Percentiles rank a stretch among this genome's conserved stretches.
Conservation (phyloP, 495 filamentous ascomycete species). For the Penicillium canariense region DNA sequence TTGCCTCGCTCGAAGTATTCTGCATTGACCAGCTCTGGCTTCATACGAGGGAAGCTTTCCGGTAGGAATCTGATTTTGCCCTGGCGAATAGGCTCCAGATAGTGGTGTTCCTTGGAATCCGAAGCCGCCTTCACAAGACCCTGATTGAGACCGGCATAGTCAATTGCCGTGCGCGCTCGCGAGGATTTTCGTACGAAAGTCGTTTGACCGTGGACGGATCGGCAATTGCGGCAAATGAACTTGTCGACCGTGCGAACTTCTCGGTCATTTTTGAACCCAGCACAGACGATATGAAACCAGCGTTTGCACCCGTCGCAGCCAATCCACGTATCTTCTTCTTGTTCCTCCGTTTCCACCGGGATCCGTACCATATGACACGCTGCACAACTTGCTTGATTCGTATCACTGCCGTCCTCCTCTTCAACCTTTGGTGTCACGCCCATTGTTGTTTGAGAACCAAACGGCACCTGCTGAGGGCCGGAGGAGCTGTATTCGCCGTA, state of each 20-base stretch:
- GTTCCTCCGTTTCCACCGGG: conserved; percentile 43
- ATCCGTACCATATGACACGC: conserved; percentile 51
- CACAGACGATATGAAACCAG: conserved; percentile 74
- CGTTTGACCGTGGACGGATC: conserved; percentile 59
- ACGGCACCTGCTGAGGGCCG: background rate
- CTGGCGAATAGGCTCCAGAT: conserved; percentile 68
- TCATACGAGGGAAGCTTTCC: conserved; percentile 66
- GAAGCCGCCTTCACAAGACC: conserved; percentile 69
- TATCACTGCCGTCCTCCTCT: conserved; percentile 26
- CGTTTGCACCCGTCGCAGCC: conserved; percentile 71
- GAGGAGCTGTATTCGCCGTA: conserved; percentile 2
- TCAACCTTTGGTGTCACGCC: conserved; percentile 28
- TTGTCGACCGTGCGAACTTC: conserved; percentile 71
- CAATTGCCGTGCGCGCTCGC: conserved; percentile 67
- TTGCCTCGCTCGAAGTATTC: conserved; percentile 65
- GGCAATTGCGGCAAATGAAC: conserved; percentile 63
- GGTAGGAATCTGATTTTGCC: conserved; percentile 60
- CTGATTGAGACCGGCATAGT: conserved; percentile 72
- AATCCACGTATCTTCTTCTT: conserved; percentile 62
- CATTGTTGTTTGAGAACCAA: conserved; percentile 7
- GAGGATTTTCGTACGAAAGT: conserved; percentile 63
- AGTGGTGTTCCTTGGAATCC: conserved; percentile 70
- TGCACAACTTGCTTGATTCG: conserved; percentile 47
- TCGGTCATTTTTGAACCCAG: conserved; percentile 67
- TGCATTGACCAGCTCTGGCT: conserved; percentile 63